phyloP scores from a whole-genome alignment of 2,329 filamentous ascomycete genomes.

The Aspergillus sp. region DNA sequence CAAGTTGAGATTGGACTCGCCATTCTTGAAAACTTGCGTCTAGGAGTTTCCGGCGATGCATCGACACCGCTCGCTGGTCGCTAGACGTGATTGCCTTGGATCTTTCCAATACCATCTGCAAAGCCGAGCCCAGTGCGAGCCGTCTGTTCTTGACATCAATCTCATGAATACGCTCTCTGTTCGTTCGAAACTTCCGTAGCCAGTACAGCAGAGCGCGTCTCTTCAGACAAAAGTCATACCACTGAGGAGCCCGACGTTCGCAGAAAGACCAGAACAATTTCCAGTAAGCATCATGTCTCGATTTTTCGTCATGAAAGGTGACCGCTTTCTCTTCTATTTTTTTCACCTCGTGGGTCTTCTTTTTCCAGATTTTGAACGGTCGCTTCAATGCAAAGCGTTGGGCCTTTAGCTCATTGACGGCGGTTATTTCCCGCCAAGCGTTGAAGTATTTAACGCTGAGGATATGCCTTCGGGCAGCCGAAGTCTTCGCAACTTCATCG shows the following conservation, averaged over 20 bases:
- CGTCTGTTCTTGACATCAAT: constrained; percentile 32
- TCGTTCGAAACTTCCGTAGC: constrained; percentile 39
- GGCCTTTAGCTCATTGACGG: constrained; percentile 55
- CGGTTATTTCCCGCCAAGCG: constrained; percentile 65
- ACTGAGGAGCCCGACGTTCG: constrained; percentile 42
- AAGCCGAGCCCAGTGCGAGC: constrained; percentile 23
- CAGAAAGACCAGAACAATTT: constrained; percentile 46
- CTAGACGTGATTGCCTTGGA: constrained; percentile 24
- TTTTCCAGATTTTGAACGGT: constrained; percentile 55
- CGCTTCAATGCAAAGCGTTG: constrained; percentile 52
- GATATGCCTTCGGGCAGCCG: constrained; percentile 67
- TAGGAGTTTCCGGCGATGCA: constrained; percentile 31
- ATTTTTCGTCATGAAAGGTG: constrained; percentile 25
- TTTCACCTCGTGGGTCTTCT: constrained; percentile 36
- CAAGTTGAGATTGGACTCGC: constrained; percentile 41
- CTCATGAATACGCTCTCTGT: constrained; percentile 38
- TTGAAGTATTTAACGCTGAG: constrained; percentile 67
- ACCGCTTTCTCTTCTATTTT: constrained; percentile 34
- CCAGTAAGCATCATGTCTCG: constrained; percentile 37
- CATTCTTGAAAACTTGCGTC: constrained; percentile 41
- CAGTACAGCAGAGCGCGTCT: constrained; percentile 40
- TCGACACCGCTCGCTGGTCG: constrained; percentile 29
- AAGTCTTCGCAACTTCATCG: constrained; percentile 65
- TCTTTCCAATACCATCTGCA: constrained; percentile 36
- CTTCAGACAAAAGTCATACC: constrained; percentile 41